These are phyloP conservation scores for Monosporozyma yasuniensis DNA, from an alignment of 805 yeast genomes.

Conservation along the genomic window DNA sequence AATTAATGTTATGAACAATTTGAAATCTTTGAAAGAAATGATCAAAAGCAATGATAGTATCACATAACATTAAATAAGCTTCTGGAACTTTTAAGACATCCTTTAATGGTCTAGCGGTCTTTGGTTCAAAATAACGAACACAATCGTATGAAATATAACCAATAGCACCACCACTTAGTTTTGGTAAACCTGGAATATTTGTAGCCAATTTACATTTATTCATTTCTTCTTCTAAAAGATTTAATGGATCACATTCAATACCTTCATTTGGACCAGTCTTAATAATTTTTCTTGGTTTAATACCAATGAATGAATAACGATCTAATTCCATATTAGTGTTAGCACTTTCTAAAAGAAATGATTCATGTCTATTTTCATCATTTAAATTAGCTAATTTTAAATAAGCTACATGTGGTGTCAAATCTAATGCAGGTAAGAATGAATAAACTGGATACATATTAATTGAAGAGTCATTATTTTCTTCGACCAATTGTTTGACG, in stretches of 20 bases:
- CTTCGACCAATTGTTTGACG: conserved; percentile 34
- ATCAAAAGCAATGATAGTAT: conserved; percentile 84
- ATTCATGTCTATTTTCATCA: conserved; percentile 47
- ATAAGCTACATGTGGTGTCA: conserved; percentile 88
- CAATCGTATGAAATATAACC: conserved; percentile 97
- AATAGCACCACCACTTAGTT: conserved; percentile 88
- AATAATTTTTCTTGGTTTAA: conserved; percentile 72
- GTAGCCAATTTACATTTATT: conserved; percentile 55
- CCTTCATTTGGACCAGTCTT: conserved; percentile 54
- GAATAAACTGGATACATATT: conserved; percentile 79
- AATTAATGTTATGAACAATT: conserved; percentile 69
- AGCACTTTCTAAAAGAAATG: conserved; percentile 85
- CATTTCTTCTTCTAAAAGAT: conserved; percentile 66
- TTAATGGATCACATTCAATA: conserved; percentile 69
- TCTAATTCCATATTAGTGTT: conserved; percentile 82
- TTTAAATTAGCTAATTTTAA: conserved; percentile 63
- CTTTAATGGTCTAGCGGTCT: conserved; percentile 60
- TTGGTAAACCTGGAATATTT: conserved; percentile 68
- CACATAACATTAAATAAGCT: conserved; percentile 84
- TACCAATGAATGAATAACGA: conserved; percentile 86
- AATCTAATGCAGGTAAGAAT: conserved; percentile 61
- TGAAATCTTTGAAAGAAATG: conserved; percentile 91
- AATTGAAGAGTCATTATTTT: conserved; percentile 34
- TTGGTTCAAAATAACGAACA: conserved; percentile 93
- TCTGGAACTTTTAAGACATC: conserved; percentile 86